Base-by-base conservation (phyloP, 306 rosid species). In the Lathyrus tuberosus region DNA sequence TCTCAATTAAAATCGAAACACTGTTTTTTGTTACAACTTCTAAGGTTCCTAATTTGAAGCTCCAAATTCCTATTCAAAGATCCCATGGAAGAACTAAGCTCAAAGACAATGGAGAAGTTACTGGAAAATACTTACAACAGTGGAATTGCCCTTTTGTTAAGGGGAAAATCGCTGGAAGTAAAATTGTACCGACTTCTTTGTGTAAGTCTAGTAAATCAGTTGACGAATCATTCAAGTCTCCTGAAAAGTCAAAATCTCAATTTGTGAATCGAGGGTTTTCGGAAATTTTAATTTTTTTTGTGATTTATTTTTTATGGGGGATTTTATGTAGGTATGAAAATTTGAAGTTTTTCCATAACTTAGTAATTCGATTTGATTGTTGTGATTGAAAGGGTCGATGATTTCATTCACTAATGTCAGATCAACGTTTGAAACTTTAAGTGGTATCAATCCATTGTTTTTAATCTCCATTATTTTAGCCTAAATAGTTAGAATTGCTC, bases 341-440 rank as follows among this genome's bases (percentile, higher is more conserved):
- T 49, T 66, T 90, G 66, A 71, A 81, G 65, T 85, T 90, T 69
- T 88, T 93, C 20, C 69, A 90, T 30, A 60, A 83, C 47, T 68
- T 93, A 77, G 86, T 53, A 74, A 79, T 78, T 86, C 88, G 40
- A 81, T 90, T 67, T 70, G 86, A 14, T 67, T 90, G 61, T 48
- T 80, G 68, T 80, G 78, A 10, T 51, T 80, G 67, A 88, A 77
- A 79, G 80, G 88, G 3, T 62, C 52, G 17, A 51, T 63, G 18
- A 31, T 89, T 0, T 76, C 77, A 14, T 93, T 90, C 42, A 43
- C 80, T 1, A 80, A 79, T 26, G 60, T 93, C 24, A 65, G 76
- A 78, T 79, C 76, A 7, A 67, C 63, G 22, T 70, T 93, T 20
- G 91, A 90, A 78, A 65, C 65, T 44, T 84, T 88, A 35, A 81